phyloP scores from a whole-genome alignment of 257 asterid species.

The Salvia hispanica region DNA sequence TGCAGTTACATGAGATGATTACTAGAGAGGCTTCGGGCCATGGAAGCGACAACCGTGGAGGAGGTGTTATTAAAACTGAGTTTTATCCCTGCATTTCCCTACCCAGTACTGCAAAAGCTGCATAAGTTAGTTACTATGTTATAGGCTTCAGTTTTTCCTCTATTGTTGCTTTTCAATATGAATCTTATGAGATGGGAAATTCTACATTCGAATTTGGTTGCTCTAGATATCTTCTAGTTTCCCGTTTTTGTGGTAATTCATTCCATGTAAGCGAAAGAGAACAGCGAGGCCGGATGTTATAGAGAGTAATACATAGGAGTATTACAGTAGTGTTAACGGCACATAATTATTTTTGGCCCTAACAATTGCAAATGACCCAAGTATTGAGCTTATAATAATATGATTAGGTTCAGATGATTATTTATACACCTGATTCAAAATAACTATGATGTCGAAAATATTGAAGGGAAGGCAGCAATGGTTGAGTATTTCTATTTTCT shows the following conservation, averaged over 20 bases:
- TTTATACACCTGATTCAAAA: not conserved
- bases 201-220: not conserved
- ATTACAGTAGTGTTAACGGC: not conserved
- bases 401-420: not conserved
- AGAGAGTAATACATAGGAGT: not conserved
- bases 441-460: not conserved
- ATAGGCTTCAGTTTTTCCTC: not conserved
- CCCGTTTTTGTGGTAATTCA: not conserved
- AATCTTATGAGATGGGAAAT: not conserved
- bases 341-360: not conserved
- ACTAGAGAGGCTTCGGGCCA: slow-evolving; percentile 7
- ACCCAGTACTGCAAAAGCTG: slow-evolving; percentile 43
- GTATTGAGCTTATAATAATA: not conserved
- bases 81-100: slow-evolving; percentile 24
- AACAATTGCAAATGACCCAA: not conserved
- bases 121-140: slow-evolving; percentile 26
- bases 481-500: not conserved
- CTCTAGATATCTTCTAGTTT: not conserved
- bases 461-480: not conserved
- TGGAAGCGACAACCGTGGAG: slow-evolving; percentile 13
- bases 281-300: not conserved
- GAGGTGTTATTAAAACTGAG: not conserved
- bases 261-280: not conserved
- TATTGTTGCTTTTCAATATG: slow-evolving; percentile 1
- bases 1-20: slow-evolving; percentile 17